phyloP scores from a whole-genome alignment of 805 yeast genomes.

The Metschnikowia vanudenii region DNA sequence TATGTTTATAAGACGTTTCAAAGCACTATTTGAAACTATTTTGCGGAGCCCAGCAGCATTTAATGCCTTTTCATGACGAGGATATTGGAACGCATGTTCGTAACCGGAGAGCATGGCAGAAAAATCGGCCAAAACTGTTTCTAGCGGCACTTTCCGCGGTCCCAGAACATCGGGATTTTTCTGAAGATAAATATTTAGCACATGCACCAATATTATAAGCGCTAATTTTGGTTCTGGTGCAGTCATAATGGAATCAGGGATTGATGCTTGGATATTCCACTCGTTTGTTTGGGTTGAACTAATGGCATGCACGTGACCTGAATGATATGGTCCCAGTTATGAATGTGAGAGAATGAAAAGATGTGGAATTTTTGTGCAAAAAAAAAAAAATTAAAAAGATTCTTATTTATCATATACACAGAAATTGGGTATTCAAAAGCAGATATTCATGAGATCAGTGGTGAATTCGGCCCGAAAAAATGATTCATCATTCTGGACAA shows the following conservation, averaged over 20 bases:
- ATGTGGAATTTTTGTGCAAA: too few species aligned
- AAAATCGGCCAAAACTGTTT: constrained; percentile 11
- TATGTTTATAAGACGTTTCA: constrained; percentile 2
- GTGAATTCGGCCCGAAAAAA: too few species aligned
- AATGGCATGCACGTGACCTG: background rate
- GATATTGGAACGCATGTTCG: constrained; percentile 6
- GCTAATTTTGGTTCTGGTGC: background rate
- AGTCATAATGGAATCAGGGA: background rate
- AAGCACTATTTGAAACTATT: constrained; percentile 6
- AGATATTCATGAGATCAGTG: too few species aligned
- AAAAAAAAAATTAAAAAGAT: too few species aligned
- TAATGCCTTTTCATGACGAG: background rate
- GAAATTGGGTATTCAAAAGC: too few species aligned
- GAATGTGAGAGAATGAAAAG: too few species aligned
- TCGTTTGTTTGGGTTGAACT: background rate
- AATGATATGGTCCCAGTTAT: too few species aligned
- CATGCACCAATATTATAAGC: constrained; percentile 8
- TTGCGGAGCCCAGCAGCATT: constrained; percentile 4
- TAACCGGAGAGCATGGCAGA: constrained; percentile 8
- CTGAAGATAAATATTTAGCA: background rate
- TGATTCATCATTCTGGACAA: too few species aligned
- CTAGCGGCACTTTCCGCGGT: constrained; percentile 5
- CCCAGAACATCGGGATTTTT: background rate
- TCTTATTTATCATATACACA: too few species aligned
- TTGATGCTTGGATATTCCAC: background rate